A percentile compares a stretch with the other conserved stretches of the same genome.
Evolutionary conservation across 257 asterid genomes (phyloP).

Genomic region (Solanum okadae): DNA sequence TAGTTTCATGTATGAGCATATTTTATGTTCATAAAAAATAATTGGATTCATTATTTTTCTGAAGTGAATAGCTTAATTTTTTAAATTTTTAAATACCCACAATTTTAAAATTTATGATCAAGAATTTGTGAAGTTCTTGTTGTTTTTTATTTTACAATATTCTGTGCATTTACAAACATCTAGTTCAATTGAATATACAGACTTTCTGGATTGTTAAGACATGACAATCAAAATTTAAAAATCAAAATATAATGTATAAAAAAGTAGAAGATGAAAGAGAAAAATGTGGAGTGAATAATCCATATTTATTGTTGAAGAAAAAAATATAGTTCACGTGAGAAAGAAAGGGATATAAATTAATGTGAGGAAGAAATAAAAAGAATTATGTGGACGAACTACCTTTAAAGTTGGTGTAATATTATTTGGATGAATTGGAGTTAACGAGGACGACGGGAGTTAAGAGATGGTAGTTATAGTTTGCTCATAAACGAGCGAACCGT

Average conservation of each 20-base stretch:
- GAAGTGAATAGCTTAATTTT: background rate
- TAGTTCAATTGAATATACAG: rapidly evolving
- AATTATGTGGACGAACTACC: too few species aligned
- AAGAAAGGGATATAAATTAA: too few species aligned
- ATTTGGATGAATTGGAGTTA: background rate
- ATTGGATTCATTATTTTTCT: rapidly evolving
- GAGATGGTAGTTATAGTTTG: background rate
- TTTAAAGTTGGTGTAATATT: background rate
- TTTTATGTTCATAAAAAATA: too few species aligned
- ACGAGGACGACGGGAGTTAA: background rate
- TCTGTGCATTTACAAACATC: rapidly evolving
- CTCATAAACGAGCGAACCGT: background rate
- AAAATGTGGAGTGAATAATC: background rate
- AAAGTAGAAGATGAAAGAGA: background rate
- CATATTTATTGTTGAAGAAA: background rate
- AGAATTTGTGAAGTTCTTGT: background rate
- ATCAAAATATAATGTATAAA: background rate
- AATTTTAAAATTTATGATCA: background rate
- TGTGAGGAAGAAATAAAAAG: background rate
- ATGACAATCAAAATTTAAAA: rapidly evolving
- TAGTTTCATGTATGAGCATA: background rate
- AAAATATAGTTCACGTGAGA: background rate
- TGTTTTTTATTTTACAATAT: background rate
- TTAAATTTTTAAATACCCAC: rapidly evolving
- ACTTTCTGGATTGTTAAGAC: rapidly evolving